Evolutionary conservation across 2,329 filamentous ascomycete genomes (phyloP).

Genomic region (Epichloe brachyelytri): DNA sequence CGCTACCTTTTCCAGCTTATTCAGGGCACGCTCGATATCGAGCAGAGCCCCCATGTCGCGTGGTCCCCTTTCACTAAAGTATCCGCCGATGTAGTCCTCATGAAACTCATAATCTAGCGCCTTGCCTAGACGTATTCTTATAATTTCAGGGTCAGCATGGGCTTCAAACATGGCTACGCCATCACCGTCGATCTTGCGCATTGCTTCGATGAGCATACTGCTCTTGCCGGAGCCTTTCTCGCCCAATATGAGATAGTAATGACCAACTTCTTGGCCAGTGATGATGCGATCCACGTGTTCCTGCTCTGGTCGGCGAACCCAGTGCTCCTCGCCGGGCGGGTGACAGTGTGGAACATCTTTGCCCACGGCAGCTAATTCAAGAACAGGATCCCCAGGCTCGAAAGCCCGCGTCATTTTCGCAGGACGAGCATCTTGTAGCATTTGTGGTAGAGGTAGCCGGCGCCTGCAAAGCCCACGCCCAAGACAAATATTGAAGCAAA

Average conservation of each 20-base stretch:
- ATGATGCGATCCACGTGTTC: conserved; percentile 71
- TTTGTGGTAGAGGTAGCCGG: conserved; percentile 67
- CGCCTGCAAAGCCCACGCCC: conserved; percentile 48
- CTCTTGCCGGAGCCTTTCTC: conserved; percentile 97
- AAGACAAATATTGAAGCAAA: conserved; percentile 62
- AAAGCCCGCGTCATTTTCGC: conserved; percentile 86
- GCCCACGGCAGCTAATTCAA: conserved; percentile 60
- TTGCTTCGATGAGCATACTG: conserved; percentile 88
- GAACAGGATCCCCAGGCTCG: conserved; percentile 77
- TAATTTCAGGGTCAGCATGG: conserved; percentile 88
- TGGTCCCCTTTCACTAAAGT: conserved; percentile 89
- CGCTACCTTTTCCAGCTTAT: conserved; percentile 95
- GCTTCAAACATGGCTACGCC: conserved; percentile 93
- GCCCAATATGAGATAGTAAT: conserved; percentile 84
- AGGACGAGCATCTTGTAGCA: conserved; percentile 84
- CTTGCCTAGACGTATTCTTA: conserved; percentile 83
- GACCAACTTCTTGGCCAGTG: conserved; percentile 55
- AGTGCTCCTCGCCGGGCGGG: conserved; percentile 33
- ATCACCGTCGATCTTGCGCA: conserved; percentile 83
- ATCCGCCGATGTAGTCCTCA: conserved; percentile 92
- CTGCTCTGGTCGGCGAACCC: conserved; percentile 80
- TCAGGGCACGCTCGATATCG: conserved; percentile 92
- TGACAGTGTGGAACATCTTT: conserved; percentile 38
- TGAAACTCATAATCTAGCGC: conserved; percentile 94
- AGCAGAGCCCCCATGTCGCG: conserved; percentile 83